A percentile compares a stretch with the other conserved stretches of the same genome.
Conservation (phyloP, 768 basidiomycete species). For the Russula earlei region DNA sequence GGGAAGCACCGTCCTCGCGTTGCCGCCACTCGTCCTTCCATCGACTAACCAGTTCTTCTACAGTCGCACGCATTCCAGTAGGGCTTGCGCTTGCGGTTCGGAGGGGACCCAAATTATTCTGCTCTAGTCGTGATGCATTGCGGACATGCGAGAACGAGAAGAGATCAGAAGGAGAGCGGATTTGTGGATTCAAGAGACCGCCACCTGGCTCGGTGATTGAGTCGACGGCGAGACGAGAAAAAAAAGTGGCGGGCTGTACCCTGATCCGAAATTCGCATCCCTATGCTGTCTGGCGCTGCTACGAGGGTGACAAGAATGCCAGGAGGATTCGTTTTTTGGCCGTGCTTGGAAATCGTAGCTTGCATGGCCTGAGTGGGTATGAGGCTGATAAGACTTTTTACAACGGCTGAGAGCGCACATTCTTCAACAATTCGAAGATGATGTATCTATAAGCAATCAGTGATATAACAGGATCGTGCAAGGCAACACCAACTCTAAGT, state of each 20-base stretch:
- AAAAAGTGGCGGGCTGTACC: constrained; percentile 34
- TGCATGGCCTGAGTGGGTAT: constrained; percentile 49
- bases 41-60: constrained; percentile 62
- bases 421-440: constrained; percentile 83
- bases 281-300: constrained; percentile 61
- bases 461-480: not conserved
- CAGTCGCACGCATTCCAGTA: constrained; percentile 63
- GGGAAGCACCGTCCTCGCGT: constrained; percentile 21
- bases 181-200: constrained; percentile 47
- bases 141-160: constrained; percentile 86
- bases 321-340: constrained; percentile 36
- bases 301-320: constrained; percentile 68
- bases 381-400: not conserved
- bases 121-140: constrained; percentile 60
- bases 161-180: constrained; percentile 61
- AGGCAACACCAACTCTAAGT: constrained; percentile 55
- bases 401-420: constrained; percentile 39
- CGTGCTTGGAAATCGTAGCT: constrained; percentile 50
- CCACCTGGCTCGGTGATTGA: constrained; percentile 42
- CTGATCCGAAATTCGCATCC: constrained; percentile 86
- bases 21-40: constrained; percentile 32
- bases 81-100: constrained; percentile 51
- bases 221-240: not conserved
- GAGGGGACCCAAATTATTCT: constrained; percentile 57
- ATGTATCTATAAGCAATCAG: constrained; percentile 48